These are phyloP conservation scores for Durusdinium trenchii DNA, from an alignment of 73 alveolate genomes.

Conservation along the genomic window DNA sequence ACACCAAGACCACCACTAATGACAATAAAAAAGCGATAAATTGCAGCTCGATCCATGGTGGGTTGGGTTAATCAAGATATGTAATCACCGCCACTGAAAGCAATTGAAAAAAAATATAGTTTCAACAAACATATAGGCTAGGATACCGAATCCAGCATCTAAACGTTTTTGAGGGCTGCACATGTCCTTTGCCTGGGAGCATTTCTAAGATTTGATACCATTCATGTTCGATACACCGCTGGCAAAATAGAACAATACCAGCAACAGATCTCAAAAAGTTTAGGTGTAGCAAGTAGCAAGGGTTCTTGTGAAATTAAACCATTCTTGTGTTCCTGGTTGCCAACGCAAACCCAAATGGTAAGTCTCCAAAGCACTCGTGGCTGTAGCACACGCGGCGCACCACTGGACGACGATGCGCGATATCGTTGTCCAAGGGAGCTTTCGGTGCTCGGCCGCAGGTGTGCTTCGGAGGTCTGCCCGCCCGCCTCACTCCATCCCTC, in stretches of 20 bases:
- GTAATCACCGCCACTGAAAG: not conserved
- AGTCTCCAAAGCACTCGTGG: not conserved
- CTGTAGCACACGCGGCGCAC: not conserved
- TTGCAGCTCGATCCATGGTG: conserved; percentile 3
- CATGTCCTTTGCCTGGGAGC: not conserved
- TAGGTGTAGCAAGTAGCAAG: not conserved
- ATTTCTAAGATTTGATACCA: not conserved
- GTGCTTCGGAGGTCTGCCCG: conserved; percentile 11
- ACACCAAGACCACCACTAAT: not conserved
- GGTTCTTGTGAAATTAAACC: too few species aligned
- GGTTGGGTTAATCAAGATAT: not conserved
- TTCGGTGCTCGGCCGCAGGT: not conserved
- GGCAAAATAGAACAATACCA: not conserved
- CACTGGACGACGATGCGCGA: not conserved
- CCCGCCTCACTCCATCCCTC: not conserved
- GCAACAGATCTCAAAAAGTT: not conserved
- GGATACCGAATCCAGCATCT: too few species aligned
- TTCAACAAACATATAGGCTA: too few species aligned
- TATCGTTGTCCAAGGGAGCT: not conserved
- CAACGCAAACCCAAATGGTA: not conserved
- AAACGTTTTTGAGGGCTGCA: too few species aligned
- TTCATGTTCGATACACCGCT: conserved; percentile 6
- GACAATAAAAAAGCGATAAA: not conserved
- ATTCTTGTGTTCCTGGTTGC: too few species aligned
- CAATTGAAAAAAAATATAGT: not conserved